These are phyloP conservation scores for Tilletia caries DNA, from an alignment of 1,284 basidiomycete species.

Conservation along the genomic window DNA sequence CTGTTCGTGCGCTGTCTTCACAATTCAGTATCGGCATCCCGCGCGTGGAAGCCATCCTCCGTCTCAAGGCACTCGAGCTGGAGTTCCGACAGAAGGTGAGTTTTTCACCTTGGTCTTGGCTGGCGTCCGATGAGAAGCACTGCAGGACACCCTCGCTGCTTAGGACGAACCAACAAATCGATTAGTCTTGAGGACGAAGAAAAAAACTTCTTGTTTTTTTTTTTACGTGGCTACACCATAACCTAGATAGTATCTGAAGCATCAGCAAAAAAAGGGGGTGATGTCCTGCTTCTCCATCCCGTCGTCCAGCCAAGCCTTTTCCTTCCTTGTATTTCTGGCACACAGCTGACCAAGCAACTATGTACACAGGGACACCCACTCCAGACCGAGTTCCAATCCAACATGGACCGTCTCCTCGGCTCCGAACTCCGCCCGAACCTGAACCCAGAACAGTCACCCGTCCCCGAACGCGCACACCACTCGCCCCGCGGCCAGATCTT, in stretches of 20 bases:
- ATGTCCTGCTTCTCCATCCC: no score
- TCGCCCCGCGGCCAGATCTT: slow-evolving; percentile 26
- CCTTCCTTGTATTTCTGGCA: not conserved
- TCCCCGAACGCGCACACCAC: slow-evolving; percentile 21
- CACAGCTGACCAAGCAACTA: not conserved
- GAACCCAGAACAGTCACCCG: slow-evolving; percentile 28
- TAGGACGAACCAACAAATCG: slow-evolving; percentile 42
- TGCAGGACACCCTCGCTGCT: not conserved
- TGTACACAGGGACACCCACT: slow-evolving; percentile 33
- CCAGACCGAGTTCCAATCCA: slow-evolving; percentile 43
- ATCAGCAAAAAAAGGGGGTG: no score
- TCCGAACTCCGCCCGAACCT: slow-evolving; percentile 20
- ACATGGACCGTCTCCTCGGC: slow-evolving; percentile 48
- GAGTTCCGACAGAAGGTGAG: slow-evolving; percentile 44
- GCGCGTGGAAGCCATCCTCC: slow-evolving; percentile 42
- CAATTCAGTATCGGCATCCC: slow-evolving; percentile 41
- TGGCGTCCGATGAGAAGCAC: not conserved
- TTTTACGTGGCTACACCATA: slow-evolving; percentile 36
- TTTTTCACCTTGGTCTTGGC: not conserved
- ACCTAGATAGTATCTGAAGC: slow-evolving; percentile 14
- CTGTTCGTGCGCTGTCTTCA: slow-evolving; percentile 42
- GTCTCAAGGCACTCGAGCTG: slow-evolving; percentile 47
- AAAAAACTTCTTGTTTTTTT: not conserved
- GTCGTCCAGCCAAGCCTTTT: not conserved
- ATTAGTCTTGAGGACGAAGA: slow-evolving; percentile 52